Evolutionary conservation across 2,329 filamentous ascomycete species (phyloP).

Genomic region (Aureobasidium sp.): DNA sequence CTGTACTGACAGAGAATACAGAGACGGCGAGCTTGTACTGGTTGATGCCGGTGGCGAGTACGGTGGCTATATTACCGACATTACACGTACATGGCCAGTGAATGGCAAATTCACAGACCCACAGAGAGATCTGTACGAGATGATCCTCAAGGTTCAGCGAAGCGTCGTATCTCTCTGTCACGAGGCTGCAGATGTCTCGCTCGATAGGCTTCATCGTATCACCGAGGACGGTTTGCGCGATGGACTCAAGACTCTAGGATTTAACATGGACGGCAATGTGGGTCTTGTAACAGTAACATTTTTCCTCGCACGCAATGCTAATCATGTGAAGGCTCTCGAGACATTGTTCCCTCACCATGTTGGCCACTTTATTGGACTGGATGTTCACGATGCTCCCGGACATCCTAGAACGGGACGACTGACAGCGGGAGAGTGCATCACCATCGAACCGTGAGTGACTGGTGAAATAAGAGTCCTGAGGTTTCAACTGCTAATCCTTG

Average conservation of each 20-base stretch:
- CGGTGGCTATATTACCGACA: constrained; percentile 90
- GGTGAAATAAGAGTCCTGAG: not conserved
- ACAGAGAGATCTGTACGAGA: constrained; percentile 80
- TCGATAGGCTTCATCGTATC: constrained; percentile 78
- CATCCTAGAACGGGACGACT: constrained; percentile 61
- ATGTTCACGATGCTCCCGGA: constrained; percentile 87
- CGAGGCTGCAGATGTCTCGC: constrained; percentile 59
- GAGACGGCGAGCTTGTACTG: constrained; percentile 64
- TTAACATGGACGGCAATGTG: constrained; percentile 56
- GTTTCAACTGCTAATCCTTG: not conserved
- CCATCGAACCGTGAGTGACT: constrained; percentile 64
- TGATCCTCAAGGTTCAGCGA: constrained; percentile 75
- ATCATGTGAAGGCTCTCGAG: constrained; percentile 40
- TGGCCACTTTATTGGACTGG: constrained; percentile 88
- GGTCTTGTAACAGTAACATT: constrained; percentile 13
- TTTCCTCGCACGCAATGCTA: not conserved
- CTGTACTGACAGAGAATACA: constrained; percentile 15
- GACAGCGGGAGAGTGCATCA: constrained; percentile 74
- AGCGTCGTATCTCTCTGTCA: constrained; percentile 70
- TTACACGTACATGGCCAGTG: constrained; percentile 89
- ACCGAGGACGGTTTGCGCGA: constrained; percentile 62
- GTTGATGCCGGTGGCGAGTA: constrained; percentile 91
- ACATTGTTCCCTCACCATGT: constrained; percentile 87
- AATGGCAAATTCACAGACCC: constrained; percentile 68
- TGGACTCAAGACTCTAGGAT: constrained; percentile 67